These are phyloP conservation scores for Tausonia pullulans DNA, from an alignment of 1,284 basidiomycete species.

Conservation along the genomic window DNA sequence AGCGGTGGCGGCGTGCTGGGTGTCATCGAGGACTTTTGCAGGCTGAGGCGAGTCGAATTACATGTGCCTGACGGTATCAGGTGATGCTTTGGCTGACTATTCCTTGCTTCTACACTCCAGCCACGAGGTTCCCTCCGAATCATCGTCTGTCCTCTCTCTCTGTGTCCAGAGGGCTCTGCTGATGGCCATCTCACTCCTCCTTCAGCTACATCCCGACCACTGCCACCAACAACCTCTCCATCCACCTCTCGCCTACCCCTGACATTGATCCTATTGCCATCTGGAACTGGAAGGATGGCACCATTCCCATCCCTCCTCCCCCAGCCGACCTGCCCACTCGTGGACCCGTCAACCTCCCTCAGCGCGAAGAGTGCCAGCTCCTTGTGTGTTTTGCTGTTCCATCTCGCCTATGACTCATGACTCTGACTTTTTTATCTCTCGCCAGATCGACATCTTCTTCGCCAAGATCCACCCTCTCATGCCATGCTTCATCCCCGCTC, in stretches of 20 bases:
- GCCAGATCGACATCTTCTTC: conserved; percentile 27
- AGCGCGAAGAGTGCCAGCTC: neutral
- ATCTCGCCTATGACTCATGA: neutral
- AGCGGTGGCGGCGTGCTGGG: neutral
- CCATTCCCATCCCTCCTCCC: neutral
- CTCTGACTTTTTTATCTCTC: too few relatives aligned
- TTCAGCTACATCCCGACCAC: neutral
- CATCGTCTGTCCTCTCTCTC: neutral
- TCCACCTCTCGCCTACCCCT: neutral
- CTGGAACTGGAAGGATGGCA: neutral
- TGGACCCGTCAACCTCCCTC: neutral
- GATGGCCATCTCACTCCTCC: too few relatives aligned
- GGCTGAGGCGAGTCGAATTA: neutral
- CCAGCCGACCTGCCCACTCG: too few relatives aligned
- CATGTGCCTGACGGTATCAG: neutral
- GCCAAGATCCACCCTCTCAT: conserved; percentile 27
- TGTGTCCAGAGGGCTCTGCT: too few relatives aligned
- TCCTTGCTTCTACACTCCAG: neutral
- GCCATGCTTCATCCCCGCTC: conserved; percentile 27
- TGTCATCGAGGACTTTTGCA: neutral
- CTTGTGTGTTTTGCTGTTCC: neutral
- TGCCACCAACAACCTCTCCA: neutral
- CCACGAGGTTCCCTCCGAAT: neutral
- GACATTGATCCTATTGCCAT: neutral
- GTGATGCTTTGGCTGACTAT: neutral